Evolutionary conservation across 306 rosid genomes (phyloP).

Genomic region (Morella rubra): DNA sequence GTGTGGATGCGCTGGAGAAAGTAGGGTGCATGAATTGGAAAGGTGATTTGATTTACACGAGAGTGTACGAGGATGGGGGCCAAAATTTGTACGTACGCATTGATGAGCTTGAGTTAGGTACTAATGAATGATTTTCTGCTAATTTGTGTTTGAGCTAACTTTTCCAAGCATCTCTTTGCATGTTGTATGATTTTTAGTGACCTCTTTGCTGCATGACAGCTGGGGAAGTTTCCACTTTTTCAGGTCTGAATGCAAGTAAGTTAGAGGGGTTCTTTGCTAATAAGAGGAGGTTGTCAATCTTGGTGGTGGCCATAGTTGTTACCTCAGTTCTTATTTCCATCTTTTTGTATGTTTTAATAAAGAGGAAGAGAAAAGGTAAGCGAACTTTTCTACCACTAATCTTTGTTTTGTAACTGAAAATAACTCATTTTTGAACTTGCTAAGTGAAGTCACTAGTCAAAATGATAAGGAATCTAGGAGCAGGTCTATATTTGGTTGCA

Average conservation of each 20-base stretch:
- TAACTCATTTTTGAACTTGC: neutral
- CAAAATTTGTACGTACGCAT: slow-evolving; percentile 5
- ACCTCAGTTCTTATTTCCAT: neutral
- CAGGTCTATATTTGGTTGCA: neutral
- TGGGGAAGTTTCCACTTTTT: neutral
- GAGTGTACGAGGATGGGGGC: neutral
- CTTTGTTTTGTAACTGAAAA: no score
- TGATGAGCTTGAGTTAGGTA: neutral
- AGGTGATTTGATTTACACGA: neutral
- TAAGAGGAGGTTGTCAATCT: neutral
- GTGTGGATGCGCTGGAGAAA: neutral
- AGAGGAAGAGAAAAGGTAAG: neutral
- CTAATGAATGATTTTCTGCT: neutral
- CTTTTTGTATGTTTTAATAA: neutral
- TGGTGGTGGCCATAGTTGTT: neutral
- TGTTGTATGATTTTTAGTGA: neutral
- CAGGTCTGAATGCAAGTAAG: neutral
- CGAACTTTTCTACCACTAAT: neutral
- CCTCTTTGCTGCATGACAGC: neutral
- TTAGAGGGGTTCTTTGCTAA: neutral
- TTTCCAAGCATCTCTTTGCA: neutral
- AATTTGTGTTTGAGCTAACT: no score
- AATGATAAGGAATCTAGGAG: neutral
- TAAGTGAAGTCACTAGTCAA: neutral
- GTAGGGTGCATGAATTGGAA: neutral